A percentile compares a stretch with the other conserved stretches of the same genome.
phyloP scores from a whole-genome alignment of 108 stramenopile species.

The Craspedostauros australis region DNA sequence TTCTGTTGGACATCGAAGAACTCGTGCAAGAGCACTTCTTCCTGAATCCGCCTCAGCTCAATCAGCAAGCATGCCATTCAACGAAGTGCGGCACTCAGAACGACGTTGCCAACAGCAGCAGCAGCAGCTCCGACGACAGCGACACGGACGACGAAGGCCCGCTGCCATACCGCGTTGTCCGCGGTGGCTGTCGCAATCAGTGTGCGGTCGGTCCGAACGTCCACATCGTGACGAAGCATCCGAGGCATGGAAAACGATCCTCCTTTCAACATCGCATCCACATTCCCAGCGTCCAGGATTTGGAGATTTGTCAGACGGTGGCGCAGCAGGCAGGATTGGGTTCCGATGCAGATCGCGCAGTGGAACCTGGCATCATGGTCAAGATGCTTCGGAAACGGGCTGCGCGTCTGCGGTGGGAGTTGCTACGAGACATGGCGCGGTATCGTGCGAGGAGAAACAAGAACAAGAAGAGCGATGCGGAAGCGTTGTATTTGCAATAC shows the following conservation, averaged over 20 bases:
- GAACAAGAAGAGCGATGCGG: no score
- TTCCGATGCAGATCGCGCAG: background rate
- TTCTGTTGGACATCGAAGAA: conserved; percentile 32
- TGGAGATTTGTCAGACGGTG: background rate
- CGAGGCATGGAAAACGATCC: background rate
- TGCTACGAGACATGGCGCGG: conserved; percentile 3
- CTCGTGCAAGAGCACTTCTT: conserved; percentile 8
- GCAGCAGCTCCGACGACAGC: background rate
- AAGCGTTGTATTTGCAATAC: no score
- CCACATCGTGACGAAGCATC: background rate
- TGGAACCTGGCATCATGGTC: background rate
- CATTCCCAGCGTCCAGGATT: background rate
- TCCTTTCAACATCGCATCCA: background rate
- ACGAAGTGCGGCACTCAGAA: no score
- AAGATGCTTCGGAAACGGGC: background rate
- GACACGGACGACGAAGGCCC: background rate
- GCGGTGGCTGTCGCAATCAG: conserved; percentile 27
- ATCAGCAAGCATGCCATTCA: no score
- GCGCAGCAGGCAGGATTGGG: no score
- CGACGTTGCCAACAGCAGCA: background rate
- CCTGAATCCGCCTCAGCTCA: no score
- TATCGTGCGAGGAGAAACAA: background rate
- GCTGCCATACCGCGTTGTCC: background rate
- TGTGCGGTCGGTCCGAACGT: conserved; percentile 35
- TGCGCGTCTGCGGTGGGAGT: conserved; percentile 6